These are phyloP conservation scores for Hypomontagnella monticulosa DNA, from an alignment of 495 filamentous ascomycete species.

Conservation along the genomic window DNA sequence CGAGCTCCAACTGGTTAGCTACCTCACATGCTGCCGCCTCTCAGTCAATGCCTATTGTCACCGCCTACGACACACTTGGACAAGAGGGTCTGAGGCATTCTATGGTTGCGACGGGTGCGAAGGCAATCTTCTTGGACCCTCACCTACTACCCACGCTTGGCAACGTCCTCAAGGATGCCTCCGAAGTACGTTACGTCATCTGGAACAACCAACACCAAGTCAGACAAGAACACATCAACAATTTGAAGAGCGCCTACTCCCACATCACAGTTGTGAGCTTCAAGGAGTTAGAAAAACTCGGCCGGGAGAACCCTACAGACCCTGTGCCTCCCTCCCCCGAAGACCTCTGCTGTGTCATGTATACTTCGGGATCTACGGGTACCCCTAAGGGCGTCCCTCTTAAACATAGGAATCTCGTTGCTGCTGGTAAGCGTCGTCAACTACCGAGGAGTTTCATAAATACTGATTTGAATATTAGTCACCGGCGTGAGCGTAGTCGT, in stretches of 20 bases:
- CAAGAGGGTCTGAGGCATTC: constrained; percentile 94
- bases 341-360: constrained; percentile 98
- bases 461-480: constrained; percentile 58
- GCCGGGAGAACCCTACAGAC: constrained; percentile 83
- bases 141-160: constrained; percentile 80
- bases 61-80: constrained; percentile 96
- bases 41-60: constrained; percentile 95
- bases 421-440: constrained; percentile 70
- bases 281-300: constrained; percentile 83
- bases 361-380: constrained; percentile 98
- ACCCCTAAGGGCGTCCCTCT: constrained; percentile 94
- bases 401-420: constrained; percentile 88
- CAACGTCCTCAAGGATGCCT: constrained; percentile 82
- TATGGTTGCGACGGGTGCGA: constrained; percentile 84
- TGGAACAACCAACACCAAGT: constrained; percentile 85
- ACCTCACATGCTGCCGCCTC: constrained; percentile 78
- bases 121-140: constrained; percentile 91
- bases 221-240: constrained; percentile 82
- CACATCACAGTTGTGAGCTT: constrained; percentile 81
- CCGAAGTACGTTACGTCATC: constrained; percentile 81
- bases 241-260: constrained; percentile 74
- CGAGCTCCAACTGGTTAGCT: constrained; percentile 83
- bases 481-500: constrained; percentile 89
- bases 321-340: constrained; percentile 82
- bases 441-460: constrained; percentile 18